Conservation (phyloP, 768 basidiomycete genomes). For the Punctularia strigosozonata region DNA sequence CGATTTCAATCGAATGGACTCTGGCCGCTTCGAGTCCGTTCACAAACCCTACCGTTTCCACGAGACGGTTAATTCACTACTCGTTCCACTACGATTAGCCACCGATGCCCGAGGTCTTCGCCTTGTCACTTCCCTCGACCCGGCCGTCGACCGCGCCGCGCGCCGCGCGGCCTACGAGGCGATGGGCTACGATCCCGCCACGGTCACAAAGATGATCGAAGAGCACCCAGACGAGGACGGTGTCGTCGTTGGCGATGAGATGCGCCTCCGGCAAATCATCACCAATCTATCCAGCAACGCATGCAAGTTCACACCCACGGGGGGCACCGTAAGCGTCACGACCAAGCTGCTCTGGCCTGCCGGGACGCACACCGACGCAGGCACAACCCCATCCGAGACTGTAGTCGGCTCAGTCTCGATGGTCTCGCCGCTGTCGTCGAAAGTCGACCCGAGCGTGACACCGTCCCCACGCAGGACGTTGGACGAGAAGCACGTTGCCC, state of each 20-base stretch:
- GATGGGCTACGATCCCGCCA: conserved; percentile 34
- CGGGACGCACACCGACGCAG: no score
- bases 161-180: conserved; percentile 48
- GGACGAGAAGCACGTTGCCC: no score
- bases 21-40: conserved; percentile 72
- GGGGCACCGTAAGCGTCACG: conserved; percentile 54
- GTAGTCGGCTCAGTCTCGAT: not conserved
- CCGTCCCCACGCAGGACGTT: no score
- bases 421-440: not conserved
- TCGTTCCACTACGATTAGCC: conserved; percentile 55
- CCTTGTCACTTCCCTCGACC: conserved; percentile 60
- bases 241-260: conserved; percentile 76
- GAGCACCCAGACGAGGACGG: conserved; percentile 44
- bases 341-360: conserved; percentile 50
- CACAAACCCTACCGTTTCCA: conserved; percentile 59
- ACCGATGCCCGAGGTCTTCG: conserved; percentile 57
- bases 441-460: not conserved
- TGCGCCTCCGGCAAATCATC: conserved; percentile 67
- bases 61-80: conserved; percentile 62
- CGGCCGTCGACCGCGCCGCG: conserved; percentile 54
- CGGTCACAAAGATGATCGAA: conserved; percentile 26
- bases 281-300: conserved; percentile 78
- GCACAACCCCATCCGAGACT: no score
- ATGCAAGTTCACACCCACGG: conserved; percentile 67
- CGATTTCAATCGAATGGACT: conserved; percentile 82